phyloP scores from a whole-genome alignment of 2,329 filamentous ascomycete species.

The Leptographium wingfieldii region DNA sequence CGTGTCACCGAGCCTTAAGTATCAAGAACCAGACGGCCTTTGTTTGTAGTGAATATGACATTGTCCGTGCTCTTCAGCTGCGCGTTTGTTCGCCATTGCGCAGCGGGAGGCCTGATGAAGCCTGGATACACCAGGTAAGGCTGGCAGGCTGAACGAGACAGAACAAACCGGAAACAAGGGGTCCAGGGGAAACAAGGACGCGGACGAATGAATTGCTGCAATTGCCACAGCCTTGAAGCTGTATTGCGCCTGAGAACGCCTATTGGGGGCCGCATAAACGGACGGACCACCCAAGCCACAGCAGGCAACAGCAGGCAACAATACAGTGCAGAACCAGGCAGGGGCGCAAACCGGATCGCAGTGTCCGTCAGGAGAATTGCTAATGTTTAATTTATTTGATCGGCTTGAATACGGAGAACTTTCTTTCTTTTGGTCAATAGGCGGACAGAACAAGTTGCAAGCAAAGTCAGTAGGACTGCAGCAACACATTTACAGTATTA shows the following conservation, averaged over 20 bases:
- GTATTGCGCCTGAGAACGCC: neutral
- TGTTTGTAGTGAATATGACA: neutral
- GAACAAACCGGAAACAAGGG: too few relatives aligned
- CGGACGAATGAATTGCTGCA: neutral
- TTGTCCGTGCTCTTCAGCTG: neutral
- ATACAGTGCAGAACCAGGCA: too few relatives aligned
- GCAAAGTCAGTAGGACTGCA: too few relatives aligned
- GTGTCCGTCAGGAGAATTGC: too few relatives aligned
- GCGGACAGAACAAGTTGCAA: too few relatives aligned
- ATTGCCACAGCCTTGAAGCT: neutral
- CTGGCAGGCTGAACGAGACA: neutral
- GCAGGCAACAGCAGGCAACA: neutral
- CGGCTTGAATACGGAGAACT: too few relatives aligned
- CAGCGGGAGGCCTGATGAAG: neutral
- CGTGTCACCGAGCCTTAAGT: too few relatives aligned
- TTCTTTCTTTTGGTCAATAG: too few relatives aligned
- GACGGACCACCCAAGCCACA: neutral
- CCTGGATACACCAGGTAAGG: neutral
- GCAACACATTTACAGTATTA: too few relatives aligned
- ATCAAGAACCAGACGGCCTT: too few relatives aligned
- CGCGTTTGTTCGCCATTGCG: neutral
- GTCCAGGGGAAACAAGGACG: constrained; percentile 19
- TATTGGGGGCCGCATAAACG: neutral
- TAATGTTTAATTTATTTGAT: too few relatives aligned
- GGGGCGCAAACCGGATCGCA: too few relatives aligned